Evolutionary conservation across 2,329 filamentous ascomycete species (phyloP).

Genomic region (Teratosphaeria nubilosa): DNA sequence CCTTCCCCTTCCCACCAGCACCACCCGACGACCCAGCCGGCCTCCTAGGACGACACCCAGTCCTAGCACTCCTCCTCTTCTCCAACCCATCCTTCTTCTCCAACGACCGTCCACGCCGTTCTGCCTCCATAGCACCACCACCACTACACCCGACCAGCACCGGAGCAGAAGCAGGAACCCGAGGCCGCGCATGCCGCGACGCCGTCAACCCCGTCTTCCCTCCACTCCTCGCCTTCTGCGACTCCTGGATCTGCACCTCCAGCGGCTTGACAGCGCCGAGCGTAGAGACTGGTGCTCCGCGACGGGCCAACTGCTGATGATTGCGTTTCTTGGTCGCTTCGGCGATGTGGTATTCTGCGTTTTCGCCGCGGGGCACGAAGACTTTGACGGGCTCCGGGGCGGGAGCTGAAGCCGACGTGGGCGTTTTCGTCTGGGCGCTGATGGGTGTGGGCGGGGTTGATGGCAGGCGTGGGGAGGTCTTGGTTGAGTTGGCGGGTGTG

Average conservation of each 20-base stretch:
- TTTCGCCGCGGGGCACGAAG: slow-evolving; percentile 23
- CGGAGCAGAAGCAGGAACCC: neutral
- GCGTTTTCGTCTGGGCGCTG: neutral
- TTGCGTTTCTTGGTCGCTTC: slow-evolving; percentile 7
- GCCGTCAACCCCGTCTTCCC: slow-evolving; percentile 6
- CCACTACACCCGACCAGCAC: neutral
- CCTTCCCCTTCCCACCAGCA: neutral
- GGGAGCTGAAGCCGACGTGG: neutral
- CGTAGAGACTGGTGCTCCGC: slow-evolving; percentile 2
- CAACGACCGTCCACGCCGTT: neutral
- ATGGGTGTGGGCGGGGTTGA: neutral
- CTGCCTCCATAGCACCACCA: slow-evolving; percentile 1
- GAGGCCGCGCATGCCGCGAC: slow-evolving; percentile 4
- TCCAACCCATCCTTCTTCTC: slow-evolving; percentile 1
- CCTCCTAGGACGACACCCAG: slow-evolving; percentile 9
- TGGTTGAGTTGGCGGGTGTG: neutral
- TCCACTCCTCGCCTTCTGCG: slow-evolving; percentile 2
- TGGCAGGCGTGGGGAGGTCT: neutral
- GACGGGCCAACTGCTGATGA: neutral
- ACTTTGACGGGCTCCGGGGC: slow-evolving; percentile 7
- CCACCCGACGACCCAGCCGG: slow-evolving; percentile 2
- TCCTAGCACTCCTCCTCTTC: slow-evolving; percentile 6
- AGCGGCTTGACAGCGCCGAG: slow-evolving; percentile 1
- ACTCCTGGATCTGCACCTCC: slow-evolving; percentile 4
- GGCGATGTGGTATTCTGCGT: slow-evolving; percentile 17